phyloP scores from a whole-genome alignment of 2,329 filamentous ascomycete genomes.

The Grosmannia huntii region DNA sequence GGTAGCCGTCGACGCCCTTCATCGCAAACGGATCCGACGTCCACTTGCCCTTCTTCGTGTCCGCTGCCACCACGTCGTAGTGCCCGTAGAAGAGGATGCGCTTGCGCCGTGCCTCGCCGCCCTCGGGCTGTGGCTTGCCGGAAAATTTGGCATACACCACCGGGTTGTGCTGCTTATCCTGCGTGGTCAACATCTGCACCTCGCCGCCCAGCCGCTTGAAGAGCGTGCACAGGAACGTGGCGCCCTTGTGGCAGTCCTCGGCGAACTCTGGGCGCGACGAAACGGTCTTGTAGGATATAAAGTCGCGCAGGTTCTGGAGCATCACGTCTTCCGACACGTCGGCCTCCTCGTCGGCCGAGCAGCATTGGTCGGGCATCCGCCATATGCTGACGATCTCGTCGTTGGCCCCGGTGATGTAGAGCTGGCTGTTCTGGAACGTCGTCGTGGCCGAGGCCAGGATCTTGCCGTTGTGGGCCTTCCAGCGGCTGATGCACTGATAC shows the following conservation, averaged over 20 bases:
- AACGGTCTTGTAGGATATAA: conserved; percentile 84
- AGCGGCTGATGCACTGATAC: conserved; percentile 22
- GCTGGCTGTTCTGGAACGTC: conserved; percentile 54
- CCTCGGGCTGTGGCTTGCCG: conserved; percentile 46
- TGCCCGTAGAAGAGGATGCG: conserved; percentile 95
- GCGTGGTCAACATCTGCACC: conserved; percentile 81
- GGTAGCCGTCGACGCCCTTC: conserved; percentile 76
- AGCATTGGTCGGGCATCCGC: conserved; percentile 47
- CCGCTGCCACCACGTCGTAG: conserved; percentile 91
- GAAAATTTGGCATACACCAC: conserved; percentile 87
- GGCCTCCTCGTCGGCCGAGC: conserved; percentile 22
- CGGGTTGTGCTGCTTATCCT: conserved; percentile 63
- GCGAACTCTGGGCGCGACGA: conserved; percentile 77
- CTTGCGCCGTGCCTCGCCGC: conserved; percentile 56
- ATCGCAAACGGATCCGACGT: conserved; percentile 78
- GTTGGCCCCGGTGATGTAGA: conserved; percentile 91
- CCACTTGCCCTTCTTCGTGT: conserved; percentile 75
- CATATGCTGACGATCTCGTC: conserved; percentile 83
- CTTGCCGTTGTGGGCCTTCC: conserved; percentile 64
- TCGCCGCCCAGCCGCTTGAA: conserved; percentile 87
- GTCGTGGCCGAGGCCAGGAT: conserved; percentile 75
- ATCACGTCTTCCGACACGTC: conserved; percentile 40
- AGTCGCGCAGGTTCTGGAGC: conserved; percentile 64
- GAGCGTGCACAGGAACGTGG: conserved; percentile 76
- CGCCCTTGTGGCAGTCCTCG: conserved; percentile 84